Base-by-base conservation (phyloP, 169 alveolate species). In the Plasmodium gaboni region DNA sequence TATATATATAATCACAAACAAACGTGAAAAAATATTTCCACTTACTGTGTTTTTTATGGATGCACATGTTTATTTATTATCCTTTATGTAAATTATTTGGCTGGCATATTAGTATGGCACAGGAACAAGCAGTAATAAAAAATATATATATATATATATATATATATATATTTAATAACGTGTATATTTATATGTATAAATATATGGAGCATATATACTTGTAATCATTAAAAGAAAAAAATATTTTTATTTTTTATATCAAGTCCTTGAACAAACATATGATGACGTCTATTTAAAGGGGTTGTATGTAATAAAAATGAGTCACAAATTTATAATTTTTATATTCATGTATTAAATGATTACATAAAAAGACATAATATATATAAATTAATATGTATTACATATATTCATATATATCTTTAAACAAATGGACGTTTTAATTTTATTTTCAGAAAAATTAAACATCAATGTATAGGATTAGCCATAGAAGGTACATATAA, bases 401-500 rank as follows among this genome's bases (percentile, higher is more conserved):
- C 0, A 22, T 15, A 44, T 42, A n/a, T 0, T 73, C 9, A 9
- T 63, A 12, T 51, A 51, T 32, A 4, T 32, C 44, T 4, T 32
- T 13, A 51, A 51, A 51, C 17, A 51, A 51, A 13, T 51, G 60
- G 17, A 13, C n/a, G 6, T 51, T 51, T 51, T 12, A 51, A 51
- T 51, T 51, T 51, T n/a, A 17, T 64, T 24, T 72, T 15, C 93
- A 93, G 97, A 46, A 88, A 72, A 57, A 95, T 96, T 44, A 95
- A 93, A 24, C 92, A 96, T 67, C 98, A 96, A 88, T 92, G 97
- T 12, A 88, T 96, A 32, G 98, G 98, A 22, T 92, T 96, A 88
- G 97, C 98, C 2, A 93, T 96, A 24, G 95, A 94, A 59, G 96
- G 96, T 93, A 38, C 6, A 88, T 19, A 13, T 19, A 51, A 24